These are phyloP conservation scores for Nelumbo lutea DNA, from an alignment of 164 flowering plant genomes.

Conservation along the genomic window DNA sequence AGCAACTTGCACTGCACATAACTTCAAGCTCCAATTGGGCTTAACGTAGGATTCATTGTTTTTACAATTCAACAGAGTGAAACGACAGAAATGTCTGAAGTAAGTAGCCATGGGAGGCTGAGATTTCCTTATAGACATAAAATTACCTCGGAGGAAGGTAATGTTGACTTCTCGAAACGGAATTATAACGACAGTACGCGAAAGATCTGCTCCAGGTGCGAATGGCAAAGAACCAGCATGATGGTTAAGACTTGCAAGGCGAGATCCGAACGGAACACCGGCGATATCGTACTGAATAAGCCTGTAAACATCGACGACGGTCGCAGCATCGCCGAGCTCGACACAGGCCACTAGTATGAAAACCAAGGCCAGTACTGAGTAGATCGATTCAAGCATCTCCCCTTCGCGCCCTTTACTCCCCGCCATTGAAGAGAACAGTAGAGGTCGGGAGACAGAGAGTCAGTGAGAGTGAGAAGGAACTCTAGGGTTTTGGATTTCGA, in stretches of 20 bases:
- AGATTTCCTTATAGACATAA: neutral
- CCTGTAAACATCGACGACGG: slow-evolving; percentile 93
- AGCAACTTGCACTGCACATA: neutral
- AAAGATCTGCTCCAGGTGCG: slow-evolving; percentile 62
- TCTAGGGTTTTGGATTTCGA: neutral
- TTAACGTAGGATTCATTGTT: neutral
- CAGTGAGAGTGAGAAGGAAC: neutral
- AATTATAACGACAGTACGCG: slow-evolving; percentile 69
- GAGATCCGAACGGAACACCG: slow-evolving; percentile 93
- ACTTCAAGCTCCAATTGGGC: neutral
- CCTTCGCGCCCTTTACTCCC: slow-evolving; percentile 24
- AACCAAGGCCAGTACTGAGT: slow-evolving; percentile 49
- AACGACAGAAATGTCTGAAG: neutral
- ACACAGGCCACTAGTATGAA: slow-evolving; percentile 73
- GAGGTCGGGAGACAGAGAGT: neutral
- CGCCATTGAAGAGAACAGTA: slow-evolving; percentile 23
- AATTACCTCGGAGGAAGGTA: slow-evolving; percentile 55
- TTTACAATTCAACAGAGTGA: neutral
- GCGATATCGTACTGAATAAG: slow-evolving; percentile 91
- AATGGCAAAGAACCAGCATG: slow-evolving; percentile 70
- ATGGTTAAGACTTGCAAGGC: slow-evolving; percentile 72
- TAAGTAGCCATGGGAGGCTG: neutral
- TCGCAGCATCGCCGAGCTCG: slow-evolving; percentile 87
- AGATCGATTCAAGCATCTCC: slow-evolving; percentile 46
- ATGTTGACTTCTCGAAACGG: slow-evolving; percentile 65